Conservation (phyloP, 345 rosid species). For the Heritiera littoralis region DNA sequence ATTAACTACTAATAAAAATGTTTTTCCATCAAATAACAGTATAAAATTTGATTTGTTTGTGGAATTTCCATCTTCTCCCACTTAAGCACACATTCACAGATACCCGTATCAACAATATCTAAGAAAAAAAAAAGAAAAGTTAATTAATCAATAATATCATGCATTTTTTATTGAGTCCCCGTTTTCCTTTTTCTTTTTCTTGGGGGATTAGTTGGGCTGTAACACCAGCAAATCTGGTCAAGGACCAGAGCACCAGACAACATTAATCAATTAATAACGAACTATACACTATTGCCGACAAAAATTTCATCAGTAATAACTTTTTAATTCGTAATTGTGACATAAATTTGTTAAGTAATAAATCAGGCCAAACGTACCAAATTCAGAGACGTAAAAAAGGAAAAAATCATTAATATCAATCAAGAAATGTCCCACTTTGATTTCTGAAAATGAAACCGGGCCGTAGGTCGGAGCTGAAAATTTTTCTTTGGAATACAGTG, state of each 20-base stretch:
- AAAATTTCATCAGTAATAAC: not conserved
- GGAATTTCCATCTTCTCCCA: slow-evolving; percentile 14
- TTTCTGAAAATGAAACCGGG: not conserved
- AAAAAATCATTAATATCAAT: not conserved
- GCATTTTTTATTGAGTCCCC: not conserved
- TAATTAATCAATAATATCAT: too few species aligned
- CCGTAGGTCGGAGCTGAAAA: not conserved
- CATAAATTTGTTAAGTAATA: not conserved
- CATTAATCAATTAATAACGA: not conserved
- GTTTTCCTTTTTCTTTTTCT: not conserved
- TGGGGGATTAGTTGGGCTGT: not conserved
- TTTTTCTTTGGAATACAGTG: not conserved
- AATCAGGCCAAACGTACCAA: not conserved
- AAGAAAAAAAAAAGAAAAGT: too few species aligned
- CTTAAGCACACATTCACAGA: not conserved
- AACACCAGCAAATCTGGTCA: slow-evolving; percentile 13
- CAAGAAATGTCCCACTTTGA: not conserved
- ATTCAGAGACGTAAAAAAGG: not conserved
- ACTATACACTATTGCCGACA: not conserved
- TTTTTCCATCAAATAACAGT: too few species aligned
- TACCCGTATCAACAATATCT: not conserved
- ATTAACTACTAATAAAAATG: not conserved
- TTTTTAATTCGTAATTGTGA: not conserved
- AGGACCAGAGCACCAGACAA: slow-evolving; percentile 15
- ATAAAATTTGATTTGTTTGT: not conserved